phyloP scores from a whole-genome alignment of 2,329 filamentous ascomycete genomes.

The Aspergillus ruber region DNA sequence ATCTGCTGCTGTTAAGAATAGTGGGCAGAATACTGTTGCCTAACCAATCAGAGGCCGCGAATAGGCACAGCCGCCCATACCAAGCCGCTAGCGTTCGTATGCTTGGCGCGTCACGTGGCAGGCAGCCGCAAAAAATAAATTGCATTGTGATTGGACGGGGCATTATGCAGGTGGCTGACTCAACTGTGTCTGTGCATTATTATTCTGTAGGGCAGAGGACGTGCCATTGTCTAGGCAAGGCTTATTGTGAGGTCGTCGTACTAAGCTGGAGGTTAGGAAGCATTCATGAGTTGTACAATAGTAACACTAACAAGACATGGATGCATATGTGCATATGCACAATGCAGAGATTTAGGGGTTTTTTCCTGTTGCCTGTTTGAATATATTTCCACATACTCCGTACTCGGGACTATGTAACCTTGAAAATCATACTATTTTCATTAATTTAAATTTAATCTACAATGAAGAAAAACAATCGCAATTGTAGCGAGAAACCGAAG shows the following conservation, averaged over 20 bases:
- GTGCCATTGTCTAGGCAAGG: no score
- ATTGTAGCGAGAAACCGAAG: background rate
- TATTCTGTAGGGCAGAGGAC: background rate
- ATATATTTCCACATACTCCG: no score
- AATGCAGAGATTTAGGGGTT: no score
- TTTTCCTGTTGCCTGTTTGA: no score
- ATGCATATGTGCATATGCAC: no score
- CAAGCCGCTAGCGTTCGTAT: constrained; percentile 14
- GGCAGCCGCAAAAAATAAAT: constrained; percentile 20
- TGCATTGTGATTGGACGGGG: constrained; percentile 1
- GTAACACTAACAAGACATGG: no score
- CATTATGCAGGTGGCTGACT: background rate
- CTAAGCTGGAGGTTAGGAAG: no score
- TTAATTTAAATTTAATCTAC: no score
- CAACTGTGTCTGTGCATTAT: background rate
- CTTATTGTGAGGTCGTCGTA: no score
- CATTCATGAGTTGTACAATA: no score
- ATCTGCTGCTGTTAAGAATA: constrained; percentile 19
- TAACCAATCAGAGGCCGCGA: constrained; percentile 33
- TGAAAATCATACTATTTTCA: no score
- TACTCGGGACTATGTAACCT: no score
- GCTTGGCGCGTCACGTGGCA: constrained; percentile 19
- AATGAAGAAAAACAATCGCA: background rate
- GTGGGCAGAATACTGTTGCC: constrained; percentile 37
- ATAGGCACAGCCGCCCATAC: constrained; percentile 19